Percentiles rank a stretch among this genome's conserved stretches.
phyloP scores from a whole-genome alignment of 306 rosid genomes.

The Canavalia gladiata region DNA sequence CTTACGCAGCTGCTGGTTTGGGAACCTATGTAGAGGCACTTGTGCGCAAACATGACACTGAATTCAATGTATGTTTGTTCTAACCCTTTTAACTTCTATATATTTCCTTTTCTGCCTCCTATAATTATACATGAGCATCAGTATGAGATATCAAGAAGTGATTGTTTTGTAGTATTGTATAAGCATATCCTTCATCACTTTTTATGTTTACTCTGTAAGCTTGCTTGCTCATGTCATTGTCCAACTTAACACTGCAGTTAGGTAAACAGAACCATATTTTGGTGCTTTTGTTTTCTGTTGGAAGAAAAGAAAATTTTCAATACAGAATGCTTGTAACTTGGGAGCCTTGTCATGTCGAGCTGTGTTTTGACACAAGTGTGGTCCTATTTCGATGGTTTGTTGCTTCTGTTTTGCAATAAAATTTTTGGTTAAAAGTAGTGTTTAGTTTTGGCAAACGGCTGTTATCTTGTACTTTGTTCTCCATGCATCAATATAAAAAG shows the following conservation, averaged over 20 bases:
- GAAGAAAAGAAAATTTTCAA: conserved; percentile 1
- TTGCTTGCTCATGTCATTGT: no score
- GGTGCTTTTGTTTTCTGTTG: background rate
- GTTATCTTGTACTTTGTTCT: background rate
- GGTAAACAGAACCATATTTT: no score
- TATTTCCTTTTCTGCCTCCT: conserved; percentile 5
- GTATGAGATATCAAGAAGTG: background rate
- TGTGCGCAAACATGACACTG: conserved; percentile 91
- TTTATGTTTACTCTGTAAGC: background rate
- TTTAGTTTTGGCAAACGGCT: background rate
- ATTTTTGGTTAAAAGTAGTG: background rate
- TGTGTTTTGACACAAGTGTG: background rate
- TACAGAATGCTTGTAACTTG: background rate
- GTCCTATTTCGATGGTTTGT: background rate
- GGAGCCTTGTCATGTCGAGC: background rate
- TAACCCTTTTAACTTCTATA: conserved; percentile 41
- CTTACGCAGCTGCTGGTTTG: conserved; percentile 91
- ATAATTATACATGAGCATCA: background rate
- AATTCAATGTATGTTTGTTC: conserved; percentile 76
- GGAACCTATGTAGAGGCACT: conserved; percentile 98
- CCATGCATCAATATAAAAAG: background rate
- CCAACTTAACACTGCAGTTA: no score
- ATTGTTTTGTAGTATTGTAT: conserved; percentile 19
- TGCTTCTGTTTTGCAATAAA: background rate
- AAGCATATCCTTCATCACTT: background rate